Evolutionary conservation across 2,329 filamentous ascomycete genomes (phyloP), one percentile per base, ranked within the genome.

Genomic region (Amylocarpus encephaloides): DNA sequence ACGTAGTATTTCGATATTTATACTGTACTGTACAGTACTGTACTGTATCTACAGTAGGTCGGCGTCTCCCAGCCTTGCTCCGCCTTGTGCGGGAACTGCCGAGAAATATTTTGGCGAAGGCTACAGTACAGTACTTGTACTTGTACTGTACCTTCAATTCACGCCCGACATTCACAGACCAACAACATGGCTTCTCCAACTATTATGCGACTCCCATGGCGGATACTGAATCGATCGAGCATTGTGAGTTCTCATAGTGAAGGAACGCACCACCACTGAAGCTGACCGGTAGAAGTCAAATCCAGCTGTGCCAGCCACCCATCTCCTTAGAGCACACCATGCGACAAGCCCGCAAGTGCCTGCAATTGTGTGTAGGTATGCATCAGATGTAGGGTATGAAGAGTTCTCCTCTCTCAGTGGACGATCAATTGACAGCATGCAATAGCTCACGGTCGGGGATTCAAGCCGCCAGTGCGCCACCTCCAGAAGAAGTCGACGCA

Each of bases 121-220:
- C 10, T 34, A n/a, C n/a, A n/a, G n/a, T n/a, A n/a, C n/a, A n/a
- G n/a, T n/a, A n/a, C n/a, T n/a, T n/a, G n/a, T n/a, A n/a, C n/a
- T n/a, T n/a, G n/a, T n/a, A n/a, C n/a, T n/a, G n/a, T n/a, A 29
- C 32, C 18, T 16, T 26, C 36, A 19, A 39, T 29, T 12, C 13
- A 29, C 13, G 35, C 30, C 30, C 33, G 18, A 40, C 12, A 51
- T n/a, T 19, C 35, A 43, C 29, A 44, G 18, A 34, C 46, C 46
- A 18, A 45, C 49, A 49, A 15, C 48, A 62, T 64, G 60, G 59
- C 61, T 12, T 58, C 59, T 42, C 22, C 59, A 46, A 48, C 51
- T 47, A 49, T 56, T 16, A 51, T 59, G 47, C 60, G 61, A 40
- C 49, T 63, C 46, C 61, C 58, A 32, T 59, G 53, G 58, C 51